Evolutionary conservation across 73 alveolate genomes (phyloP).

Genomic region (Urostyla sp.): DNA sequence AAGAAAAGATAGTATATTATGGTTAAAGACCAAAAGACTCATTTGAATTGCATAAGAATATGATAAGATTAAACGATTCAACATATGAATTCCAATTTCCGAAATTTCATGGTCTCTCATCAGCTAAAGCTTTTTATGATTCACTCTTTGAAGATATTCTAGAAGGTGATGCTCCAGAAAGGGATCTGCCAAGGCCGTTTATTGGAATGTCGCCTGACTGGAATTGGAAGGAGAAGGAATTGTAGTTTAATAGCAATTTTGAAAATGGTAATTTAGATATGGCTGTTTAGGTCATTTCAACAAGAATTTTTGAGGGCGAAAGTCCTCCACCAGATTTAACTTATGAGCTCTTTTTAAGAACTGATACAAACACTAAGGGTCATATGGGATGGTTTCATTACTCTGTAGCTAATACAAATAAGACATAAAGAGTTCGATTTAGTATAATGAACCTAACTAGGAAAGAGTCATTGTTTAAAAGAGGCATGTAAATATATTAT

Average conservation of each 20-base stretch:
- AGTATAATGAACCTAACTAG: constrained; percentile 88
- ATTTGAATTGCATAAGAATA: constrained; percentile 44
- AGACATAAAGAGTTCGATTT: constrained; percentile 72
- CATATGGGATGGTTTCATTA: constrained; percentile 96
- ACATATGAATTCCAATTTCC: constrained; percentile 49
- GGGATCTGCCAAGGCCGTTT: constrained; percentile 39
- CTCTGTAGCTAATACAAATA: constrained; percentile 79
- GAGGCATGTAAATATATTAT: constrained; percentile 86
- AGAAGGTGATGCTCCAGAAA: constrained; percentile 39
- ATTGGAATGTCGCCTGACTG: constrained; percentile 57
- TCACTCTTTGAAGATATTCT: constrained; percentile 46
- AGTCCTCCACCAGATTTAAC: constrained; percentile 73
- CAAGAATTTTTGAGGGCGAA: too few relatives aligned
- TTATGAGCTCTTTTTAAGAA: constrained; percentile 89
- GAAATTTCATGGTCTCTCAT: constrained; percentile 25
- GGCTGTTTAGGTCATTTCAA: constrained; percentile 75
- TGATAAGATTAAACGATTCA: constrained; percentile 7
- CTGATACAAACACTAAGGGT: constrained; percentile 96
- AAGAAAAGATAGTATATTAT: constrained; percentile 34
- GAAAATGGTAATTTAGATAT: constrained; percentile 92
- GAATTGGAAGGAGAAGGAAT: constrained; percentile 49
- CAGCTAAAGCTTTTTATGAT: constrained; percentile 52
- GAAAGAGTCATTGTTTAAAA: constrained; percentile 73
- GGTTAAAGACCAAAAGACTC: constrained; percentile 68
- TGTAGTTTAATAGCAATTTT: constrained; percentile 78